phyloP scores from a whole-genome alignment of 2,329 filamentous ascomycete genomes.

The Cladophialophora bantiana region DNA sequence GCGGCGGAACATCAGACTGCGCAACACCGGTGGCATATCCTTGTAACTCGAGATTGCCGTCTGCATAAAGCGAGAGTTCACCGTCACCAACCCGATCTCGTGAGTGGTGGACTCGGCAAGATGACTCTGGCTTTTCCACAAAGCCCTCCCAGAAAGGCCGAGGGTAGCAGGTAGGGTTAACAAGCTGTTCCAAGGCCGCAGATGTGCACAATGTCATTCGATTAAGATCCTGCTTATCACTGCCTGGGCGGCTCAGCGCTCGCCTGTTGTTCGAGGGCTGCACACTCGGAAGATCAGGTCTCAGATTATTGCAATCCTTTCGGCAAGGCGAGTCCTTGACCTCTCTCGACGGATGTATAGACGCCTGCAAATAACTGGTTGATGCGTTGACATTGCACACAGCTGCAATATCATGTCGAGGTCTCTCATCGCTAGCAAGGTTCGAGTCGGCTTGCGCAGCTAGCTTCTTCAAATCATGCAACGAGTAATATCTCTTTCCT shows the following conservation, averaged over 20 bases:
- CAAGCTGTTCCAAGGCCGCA: not conserved
- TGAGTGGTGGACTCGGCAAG: not conserved
- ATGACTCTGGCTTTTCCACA: not conserved
- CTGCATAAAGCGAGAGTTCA: not conserved
- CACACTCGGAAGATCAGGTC: not conserved
- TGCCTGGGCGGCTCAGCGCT: not conserved
- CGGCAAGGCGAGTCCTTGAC: not conserved
- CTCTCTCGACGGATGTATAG: not conserved
- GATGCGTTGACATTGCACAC: not conserved
- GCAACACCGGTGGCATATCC: not conserved
- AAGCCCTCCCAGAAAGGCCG: not conserved
- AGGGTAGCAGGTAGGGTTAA: not conserved
- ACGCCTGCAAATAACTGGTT: not conserved
- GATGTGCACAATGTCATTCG: not conserved
- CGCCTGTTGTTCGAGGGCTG: not conserved
- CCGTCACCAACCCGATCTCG: not conserved
- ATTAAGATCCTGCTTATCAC: not conserved
- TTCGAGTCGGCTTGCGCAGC: constrained; percentile 2
- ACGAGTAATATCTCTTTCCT: constrained; percentile 23
- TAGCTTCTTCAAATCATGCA: constrained; percentile 34
- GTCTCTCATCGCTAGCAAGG: not conserved
- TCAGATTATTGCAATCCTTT: not conserved
- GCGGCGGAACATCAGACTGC: not conserved
- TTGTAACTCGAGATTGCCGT: not conserved
- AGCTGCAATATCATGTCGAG: not conserved